Conservation (phyloP, 805 yeast species). For the Lipomyces lipofer region DNA sequence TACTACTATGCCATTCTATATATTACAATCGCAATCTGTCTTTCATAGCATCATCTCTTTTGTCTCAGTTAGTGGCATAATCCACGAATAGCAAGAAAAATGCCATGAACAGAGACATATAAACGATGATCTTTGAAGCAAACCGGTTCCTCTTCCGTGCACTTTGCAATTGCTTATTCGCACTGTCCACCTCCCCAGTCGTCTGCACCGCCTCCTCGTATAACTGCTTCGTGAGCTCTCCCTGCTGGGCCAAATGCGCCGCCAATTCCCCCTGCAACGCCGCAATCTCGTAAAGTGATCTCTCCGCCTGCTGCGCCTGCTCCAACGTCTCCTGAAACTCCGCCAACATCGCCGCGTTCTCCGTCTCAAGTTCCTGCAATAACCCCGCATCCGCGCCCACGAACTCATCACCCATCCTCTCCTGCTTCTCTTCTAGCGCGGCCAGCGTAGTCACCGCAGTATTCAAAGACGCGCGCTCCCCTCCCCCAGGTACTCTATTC, state of each 20-base stretch:
- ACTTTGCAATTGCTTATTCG: conserved; percentile 66
- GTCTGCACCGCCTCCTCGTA: conserved; percentile 68
- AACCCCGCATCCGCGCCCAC: conserved; percentile 18
- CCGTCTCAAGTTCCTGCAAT: conserved; percentile 39
- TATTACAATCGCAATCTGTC: too few relatives aligned
- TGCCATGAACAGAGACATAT: conserved; percentile 57
- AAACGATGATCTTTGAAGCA: conserved; percentile 58
- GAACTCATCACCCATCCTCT: background rate
- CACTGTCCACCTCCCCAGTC: conserved; percentile 62
- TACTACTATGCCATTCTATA: too few relatives aligned
- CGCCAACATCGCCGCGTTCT: conserved; percentile 41
- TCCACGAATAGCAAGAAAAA: conserved; percentile 50
- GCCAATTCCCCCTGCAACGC: conserved; percentile 73
- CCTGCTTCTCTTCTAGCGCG: background rate
- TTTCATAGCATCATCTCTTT: too few relatives aligned
- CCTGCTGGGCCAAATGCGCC: conserved; percentile 69
- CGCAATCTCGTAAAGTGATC: conserved; percentile 59
- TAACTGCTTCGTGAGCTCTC: conserved; percentile 63
- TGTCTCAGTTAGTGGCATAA: conserved; percentile 16
- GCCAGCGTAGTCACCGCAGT: conserved; percentile 7
- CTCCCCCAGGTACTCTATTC: conserved; percentile 8
- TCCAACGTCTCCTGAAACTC: conserved; percentile 41
- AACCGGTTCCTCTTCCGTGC: conserved; percentile 68
- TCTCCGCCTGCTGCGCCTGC: conserved; percentile 44
- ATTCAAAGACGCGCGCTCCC: background rate